phyloP scores from a whole-genome alignment of 192 early-diverging fungal species.

The Umbelopsis sp. region DNA sequence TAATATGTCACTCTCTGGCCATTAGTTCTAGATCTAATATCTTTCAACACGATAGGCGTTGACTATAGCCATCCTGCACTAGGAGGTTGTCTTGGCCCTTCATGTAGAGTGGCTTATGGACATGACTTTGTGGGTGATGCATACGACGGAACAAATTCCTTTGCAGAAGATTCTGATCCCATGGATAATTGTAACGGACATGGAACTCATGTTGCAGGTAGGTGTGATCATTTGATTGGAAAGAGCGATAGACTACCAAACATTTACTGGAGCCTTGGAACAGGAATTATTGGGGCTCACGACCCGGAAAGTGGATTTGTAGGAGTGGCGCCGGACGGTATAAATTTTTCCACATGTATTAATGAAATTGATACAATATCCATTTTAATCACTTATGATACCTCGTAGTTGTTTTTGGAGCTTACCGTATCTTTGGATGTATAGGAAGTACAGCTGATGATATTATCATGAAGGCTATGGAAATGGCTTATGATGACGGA shows the following conservation, averaged over 20 bases:
- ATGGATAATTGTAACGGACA: conserved; percentile 53
- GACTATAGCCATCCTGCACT: conserved; percentile 63
- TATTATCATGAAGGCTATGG: conserved; percentile 61
- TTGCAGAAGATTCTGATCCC: conserved; percentile 43
- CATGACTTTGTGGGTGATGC: conserved; percentile 57
- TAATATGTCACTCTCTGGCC: neutral
- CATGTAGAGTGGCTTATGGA: conserved; percentile 55
- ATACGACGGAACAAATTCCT: conserved; percentile 45
- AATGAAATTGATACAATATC: neutral
- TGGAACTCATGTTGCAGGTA: conserved; percentile 53
- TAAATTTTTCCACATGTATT: neutral
- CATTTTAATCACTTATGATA: neutral
- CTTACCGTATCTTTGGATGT: conserved; percentile 68
- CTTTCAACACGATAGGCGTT: conserved; percentile 33
- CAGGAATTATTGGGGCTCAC: conserved; percentile 77
- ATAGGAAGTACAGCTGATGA: conserved; percentile 46
- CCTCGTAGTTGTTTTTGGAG: conserved; percentile 55
- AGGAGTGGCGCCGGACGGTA: conserved; percentile 84
- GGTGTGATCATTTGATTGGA: neutral
- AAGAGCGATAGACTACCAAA: conserved; percentile 18
- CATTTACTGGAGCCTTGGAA: no score
- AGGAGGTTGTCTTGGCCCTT: conserved; percentile 56
- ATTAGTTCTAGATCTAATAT: no score
- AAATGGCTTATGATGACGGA: conserved; percentile 37
- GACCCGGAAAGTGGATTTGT: conserved; percentile 50